Base-by-base conservation (phyloP, 2,329 filamentous ascomycete genomes). In the Myriosclerotinia scirpicola region DNA sequence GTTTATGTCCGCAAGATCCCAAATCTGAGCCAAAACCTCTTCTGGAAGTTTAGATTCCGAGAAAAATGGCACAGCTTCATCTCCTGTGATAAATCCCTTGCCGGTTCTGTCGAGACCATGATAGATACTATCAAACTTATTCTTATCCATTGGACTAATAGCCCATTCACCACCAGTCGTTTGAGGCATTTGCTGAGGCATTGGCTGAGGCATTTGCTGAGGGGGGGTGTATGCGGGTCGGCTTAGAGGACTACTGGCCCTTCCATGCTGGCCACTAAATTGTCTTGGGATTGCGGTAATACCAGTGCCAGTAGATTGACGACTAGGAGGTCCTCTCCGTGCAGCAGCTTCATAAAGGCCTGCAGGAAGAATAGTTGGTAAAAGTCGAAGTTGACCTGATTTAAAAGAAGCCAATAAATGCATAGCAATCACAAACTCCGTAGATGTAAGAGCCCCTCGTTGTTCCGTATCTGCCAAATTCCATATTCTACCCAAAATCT, bases 351-450 rank as follows among this genome's bases (percentile, higher is more conserved):
- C 95, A 75, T 96, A 97, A 6, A 99, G 82, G 14, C 90, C 91
- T 15, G 91, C 87, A 7, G 95, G 95, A 2, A 99, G 84, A 36
- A 90, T 86, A 68, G 82, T 90, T 1, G 95, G 95, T 66, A 98
- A 83, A 26, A 85, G 87, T 70, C 92, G 88, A 77, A 99, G 84
- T 40, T 88, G 84, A 30, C 93, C 91, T 15, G 88, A 90, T 82
- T 96, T 97, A 80, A 92, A 92, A 15, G 93, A 97, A 17, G 92
- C 94, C 69, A 99, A 84, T 68, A 99, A 82, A 78, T 99, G 95
- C 95, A 99, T 99, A 55, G 95, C 95, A 75, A 99, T 96, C 76
- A 97, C 91, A 77, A 99, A 99, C 74, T 98, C 95, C 17, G 93
- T 94, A 73, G 89, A 84, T 67, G 93, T 90, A 46, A 99, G 83